Base-by-base conservation (phyloP, 1,139 yeast species). In the Pichia sp. region DNA sequence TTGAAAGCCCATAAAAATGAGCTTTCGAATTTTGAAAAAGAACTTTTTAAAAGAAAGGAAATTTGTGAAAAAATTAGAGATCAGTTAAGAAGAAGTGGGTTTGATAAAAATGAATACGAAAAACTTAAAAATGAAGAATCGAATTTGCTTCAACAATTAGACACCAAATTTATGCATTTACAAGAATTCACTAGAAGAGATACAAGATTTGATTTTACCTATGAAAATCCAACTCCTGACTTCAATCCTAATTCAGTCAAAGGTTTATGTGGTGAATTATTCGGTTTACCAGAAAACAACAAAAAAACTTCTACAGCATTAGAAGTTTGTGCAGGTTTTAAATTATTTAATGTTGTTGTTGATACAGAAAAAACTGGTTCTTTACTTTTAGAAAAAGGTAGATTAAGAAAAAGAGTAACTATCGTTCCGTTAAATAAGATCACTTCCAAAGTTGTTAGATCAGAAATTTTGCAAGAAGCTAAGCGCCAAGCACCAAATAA, bases 291-390 rank as follows among this genome's bases (percentile, higher is more conserved):
- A 23, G 79, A 80, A 47, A 60, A 70, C 2, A 78, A 84, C 47
- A 64, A 68, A 42, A 74, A 77, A 31, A 80, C 82, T 48, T 84
- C 96, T 0, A 73, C 83, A 36, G 98, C 98, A 0, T 68, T 94
- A 39, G 97, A 94, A 63, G 83, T 87, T 3, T 85, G 96, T 64
- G 98, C 97, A 4, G 98, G 98, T 40, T 95, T 92, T 3, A 73
- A 94, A 54, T 66, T 94, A 34, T 94, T 80, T 63, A 89, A 90
- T 58, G 89, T 94, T 34, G 89, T 94, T 42, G 98, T 94, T 30
- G 97, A 90, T 56, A 82, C 78, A 44, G 94, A 94, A 47, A 79
- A 71, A 26, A 83, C 87, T 6, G 98, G 96, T 8, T 74, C 96
- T 0, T 83, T 82, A 50, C 66, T 94, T 16, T 70, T 94, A 40